Evolutionary conservation across 129 eudicot genomes (phyloP).

Genomic region (Arctium lappa): DNA sequence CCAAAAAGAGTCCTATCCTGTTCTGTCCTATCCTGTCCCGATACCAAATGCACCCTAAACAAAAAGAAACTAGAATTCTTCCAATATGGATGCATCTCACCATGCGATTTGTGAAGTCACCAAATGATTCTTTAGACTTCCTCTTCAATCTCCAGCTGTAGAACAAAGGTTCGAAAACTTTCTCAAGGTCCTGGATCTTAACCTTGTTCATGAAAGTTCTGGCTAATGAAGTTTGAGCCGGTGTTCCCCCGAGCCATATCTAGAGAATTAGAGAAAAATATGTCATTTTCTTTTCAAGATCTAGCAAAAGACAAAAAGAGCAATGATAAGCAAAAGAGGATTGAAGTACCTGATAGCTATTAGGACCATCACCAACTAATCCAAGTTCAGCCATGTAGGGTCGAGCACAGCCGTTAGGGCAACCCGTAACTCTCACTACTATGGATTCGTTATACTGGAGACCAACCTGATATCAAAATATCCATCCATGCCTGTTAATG

Average conservation of each 20-base stretch:
- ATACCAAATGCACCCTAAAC: background rate
- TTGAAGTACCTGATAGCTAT: constrained; percentile 88
- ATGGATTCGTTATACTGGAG: constrained; percentile 79
- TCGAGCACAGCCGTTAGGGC: constrained; percentile 98
- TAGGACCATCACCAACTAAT: constrained; percentile 99
- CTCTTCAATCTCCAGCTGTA: constrained; percentile 77
- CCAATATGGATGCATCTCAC: constrained; percentile 31
- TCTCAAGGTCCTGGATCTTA: constrained; percentile 87
- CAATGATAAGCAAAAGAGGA: background rate
- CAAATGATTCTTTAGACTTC: constrained; percentile 83
- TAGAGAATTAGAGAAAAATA: background rate
- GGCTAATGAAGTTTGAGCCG: constrained; percentile 75
- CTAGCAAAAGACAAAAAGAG: background rate
- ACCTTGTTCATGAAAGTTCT: constrained; percentile 80
- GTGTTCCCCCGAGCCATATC: constrained; percentile 99
- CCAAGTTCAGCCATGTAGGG: constrained; percentile 99
- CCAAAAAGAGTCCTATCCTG: too few relatives aligned
- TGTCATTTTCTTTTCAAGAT: background rate
- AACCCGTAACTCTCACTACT: constrained; percentile 93
- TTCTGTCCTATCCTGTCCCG: too few relatives aligned
- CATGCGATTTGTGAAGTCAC: constrained; percentile 84
- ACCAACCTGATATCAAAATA: constrained; percentile 69
- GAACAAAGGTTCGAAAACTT: constrained; percentile 88
- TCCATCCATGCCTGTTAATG: background rate
- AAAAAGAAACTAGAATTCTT: background rate